These are phyloP conservation scores for Paecilomyces niveus DNA, from an alignment of 2,329 filamentous ascomycete species.

Conservation along the genomic window DNA sequence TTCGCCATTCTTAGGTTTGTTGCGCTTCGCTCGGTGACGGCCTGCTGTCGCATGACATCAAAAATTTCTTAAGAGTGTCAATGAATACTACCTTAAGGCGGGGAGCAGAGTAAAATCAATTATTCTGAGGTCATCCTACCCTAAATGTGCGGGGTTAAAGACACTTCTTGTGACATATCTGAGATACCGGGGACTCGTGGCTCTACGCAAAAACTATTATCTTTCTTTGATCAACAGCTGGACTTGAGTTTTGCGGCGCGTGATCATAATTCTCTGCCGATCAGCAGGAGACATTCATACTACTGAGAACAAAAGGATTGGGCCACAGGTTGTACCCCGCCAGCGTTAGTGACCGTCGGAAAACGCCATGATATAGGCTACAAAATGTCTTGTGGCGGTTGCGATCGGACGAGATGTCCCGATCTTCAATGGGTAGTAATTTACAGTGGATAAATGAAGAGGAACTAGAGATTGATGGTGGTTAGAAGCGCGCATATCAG, in stretches of 20 bases:
- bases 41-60: not conserved
- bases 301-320: not conserved
- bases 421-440: not conserved
- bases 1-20: not conserved
- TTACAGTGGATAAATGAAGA: not conserved
- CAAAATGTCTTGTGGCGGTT: not conserved
- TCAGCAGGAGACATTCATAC: not conserved
- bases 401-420: not conserved
- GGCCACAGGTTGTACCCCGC: not conserved
- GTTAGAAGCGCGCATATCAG: not conserved
- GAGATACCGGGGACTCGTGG: not conserved
- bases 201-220: not conserved
- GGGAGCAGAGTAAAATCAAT: not conserved
- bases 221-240: not conserved
- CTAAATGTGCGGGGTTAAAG: not conserved
- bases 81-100: not conserved
- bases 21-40: not conserved
- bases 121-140: not conserved
- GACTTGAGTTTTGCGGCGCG: not conserved
- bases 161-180: not conserved
- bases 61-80: not conserved
- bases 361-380: not conserved
- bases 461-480: not conserved
- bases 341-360: not conserved
- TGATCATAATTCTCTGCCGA: not conserved